Base-by-base conservation (phyloP, 176 grass and related monocot species). In the Rhipidocladum racemiflorum region DNA sequence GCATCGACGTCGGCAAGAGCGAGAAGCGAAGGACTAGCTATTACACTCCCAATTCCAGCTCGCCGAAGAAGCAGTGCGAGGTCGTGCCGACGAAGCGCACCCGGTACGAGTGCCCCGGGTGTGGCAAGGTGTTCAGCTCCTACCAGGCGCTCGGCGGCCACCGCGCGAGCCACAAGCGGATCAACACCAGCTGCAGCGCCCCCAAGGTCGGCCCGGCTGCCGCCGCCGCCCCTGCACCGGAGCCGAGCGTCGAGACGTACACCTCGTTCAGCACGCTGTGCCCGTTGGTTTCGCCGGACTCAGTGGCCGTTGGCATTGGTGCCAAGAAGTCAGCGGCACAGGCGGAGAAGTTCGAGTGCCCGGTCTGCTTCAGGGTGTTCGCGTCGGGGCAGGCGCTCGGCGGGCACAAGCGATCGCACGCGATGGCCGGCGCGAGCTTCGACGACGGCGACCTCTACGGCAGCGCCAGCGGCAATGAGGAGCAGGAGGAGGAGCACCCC, bases 131-230 rank as follows among this genome's bases (percentile, higher is more conserved):
- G 72, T 94, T 94, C 81, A 48, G 65, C 39, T 93, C 91, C 36
- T 93, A 93, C 64, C 92, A 91, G 90, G 89, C 92, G 43, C 89
- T 94, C 54, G 92, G 92, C 29, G 92, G 92, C 72, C 92, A 94
- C 57, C 92, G 92, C 15, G 89, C 89, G 64, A 91, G 89, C 78
- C 84, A 94, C 84, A 91, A 91, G 89, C 82, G 86, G 74, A 89
- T 85, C 81, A 91, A 85, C 67, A 77, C 67, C 46, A 91, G 84
- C 81, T 92, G 83, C 86, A 70, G 72, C 73, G 78, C 65, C 3
- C 82, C 55, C 53, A 86, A 82, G 79, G 38, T 0, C 65, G 7
- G 30, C 6, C 2, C 46, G 11, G 49, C 28, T 42, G 16, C 36
- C 12, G 30, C 25, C 11, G 78, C 84, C 11, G 39, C 66, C n/a